A percentile compares a stretch with the other conserved stretches of the same genome.
phyloP scores from a whole-genome alignment of 2,329 filamentous ascomycete genomes.

The Xylaria sp. region DNA sequence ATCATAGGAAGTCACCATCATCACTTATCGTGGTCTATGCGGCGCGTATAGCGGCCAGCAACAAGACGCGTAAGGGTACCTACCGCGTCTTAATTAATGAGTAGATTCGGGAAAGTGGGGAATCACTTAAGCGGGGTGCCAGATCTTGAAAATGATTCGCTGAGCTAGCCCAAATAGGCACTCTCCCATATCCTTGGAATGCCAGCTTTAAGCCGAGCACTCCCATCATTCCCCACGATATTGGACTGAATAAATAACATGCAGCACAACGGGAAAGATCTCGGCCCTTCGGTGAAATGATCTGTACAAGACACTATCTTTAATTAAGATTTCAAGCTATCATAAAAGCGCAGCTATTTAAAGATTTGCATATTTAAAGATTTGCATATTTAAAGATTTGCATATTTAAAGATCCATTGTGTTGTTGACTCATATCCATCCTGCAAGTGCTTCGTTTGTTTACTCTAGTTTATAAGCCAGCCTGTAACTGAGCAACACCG shows the following conservation, averaged over 20 bases:
- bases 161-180: neutral
- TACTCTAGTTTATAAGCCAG: neutral
- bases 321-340: neutral
- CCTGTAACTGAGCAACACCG: neutral
- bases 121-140: slow-evolving; percentile 3
- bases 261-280: neutral
- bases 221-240: too few species aligned
- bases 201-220: neutral
- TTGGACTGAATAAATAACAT: neutral
- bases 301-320: neutral
- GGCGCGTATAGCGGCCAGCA: slow-evolving; percentile 1
- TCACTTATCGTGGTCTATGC: neutral
- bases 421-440: neutral
- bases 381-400: too few species aligned
- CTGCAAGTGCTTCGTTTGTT: neutral
- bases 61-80: neutral
- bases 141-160: neutral
- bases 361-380: neutral
- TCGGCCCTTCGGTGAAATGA: neutral
- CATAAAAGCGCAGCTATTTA: neutral
- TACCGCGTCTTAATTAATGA: slow-evolving; percentile 8
- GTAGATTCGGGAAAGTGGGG: neutral
- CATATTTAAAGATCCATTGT: neutral
- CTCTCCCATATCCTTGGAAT: neutral
- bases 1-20: slow-evolving; percentile 7